A percentile compares a stretch with the other conserved stretches of the same genome.
These are phyloP conservation scores for Starmerella stigmatis DNA, from an alignment of 805 yeast genomes.

Conservation along the genomic window DNA sequence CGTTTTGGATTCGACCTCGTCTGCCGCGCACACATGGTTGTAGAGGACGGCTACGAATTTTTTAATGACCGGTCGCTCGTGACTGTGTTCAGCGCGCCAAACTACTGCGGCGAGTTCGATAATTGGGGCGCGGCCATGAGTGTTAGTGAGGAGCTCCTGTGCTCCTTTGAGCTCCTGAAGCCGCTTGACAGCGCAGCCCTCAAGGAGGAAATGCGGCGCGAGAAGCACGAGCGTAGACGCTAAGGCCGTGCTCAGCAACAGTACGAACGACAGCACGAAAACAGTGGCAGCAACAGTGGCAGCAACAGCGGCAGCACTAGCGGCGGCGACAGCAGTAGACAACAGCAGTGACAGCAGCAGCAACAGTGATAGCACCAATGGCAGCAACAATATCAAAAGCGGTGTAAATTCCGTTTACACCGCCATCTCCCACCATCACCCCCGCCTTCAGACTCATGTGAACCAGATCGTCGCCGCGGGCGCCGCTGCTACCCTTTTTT, in stretches of 20 bases:
- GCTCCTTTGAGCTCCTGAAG: slow-evolving; percentile 63
- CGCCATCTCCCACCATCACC: too few relatives aligned
- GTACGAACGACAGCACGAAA: too few relatives aligned
- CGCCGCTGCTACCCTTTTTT: too few relatives aligned
- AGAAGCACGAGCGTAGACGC: slow-evolving; percentile 61
- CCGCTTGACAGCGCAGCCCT: slow-evolving; percentile 74
- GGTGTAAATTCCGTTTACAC: too few relatives aligned
- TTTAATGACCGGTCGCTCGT: slow-evolving; percentile 93
- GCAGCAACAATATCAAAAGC: too few relatives aligned
- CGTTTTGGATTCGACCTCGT: slow-evolving; percentile 96
- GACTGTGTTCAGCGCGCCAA: slow-evolving; percentile 92
- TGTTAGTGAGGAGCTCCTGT: slow-evolving; percentile 88
- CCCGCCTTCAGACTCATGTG: too few relatives aligned
- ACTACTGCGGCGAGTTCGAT: slow-evolving; percentile 97
- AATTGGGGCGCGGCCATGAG: slow-evolving; percentile 99
- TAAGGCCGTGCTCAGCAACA: background rate
- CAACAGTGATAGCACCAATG: too few relatives aligned
- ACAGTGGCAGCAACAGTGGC: background rate
- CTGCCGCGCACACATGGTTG: slow-evolving; percentile 98
- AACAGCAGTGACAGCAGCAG: too few relatives aligned
- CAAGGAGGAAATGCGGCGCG: slow-evolving; percentile 75
- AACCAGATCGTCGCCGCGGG: too few relatives aligned
- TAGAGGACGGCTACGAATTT: slow-evolving; percentile 97
- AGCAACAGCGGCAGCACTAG: too few relatives aligned
- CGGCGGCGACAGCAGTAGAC: too few relatives aligned